Evolutionary conservation across 192 early-diverging fungal genomes (phyloP).

Genomic region (Entomortierella parvispora): DNA sequence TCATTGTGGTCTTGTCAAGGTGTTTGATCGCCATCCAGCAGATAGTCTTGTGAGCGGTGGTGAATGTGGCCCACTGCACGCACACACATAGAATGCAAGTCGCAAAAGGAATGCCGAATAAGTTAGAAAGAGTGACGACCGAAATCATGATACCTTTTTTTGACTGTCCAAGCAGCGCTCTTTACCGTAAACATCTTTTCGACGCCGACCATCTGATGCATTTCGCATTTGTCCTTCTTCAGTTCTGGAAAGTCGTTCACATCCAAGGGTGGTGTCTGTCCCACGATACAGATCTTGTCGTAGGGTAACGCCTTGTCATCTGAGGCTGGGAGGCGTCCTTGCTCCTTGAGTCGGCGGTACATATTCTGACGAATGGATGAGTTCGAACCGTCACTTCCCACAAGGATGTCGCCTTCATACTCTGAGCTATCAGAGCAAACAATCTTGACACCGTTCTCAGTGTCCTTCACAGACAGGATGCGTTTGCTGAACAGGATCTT

Average conservation of each 20-base stretch:
- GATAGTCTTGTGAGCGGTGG: background rate
- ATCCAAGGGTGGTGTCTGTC: constrained; percentile 7
- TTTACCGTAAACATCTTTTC: constrained; percentile 2
- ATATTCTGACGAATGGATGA: constrained; percentile 5
- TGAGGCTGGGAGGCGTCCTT: background rate
- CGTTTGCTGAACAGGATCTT: too few species aligned
- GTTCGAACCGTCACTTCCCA: constrained; percentile 15
- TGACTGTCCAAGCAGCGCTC: too few species aligned
- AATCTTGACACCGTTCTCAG: too few species aligned
- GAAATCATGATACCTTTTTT: too few species aligned
- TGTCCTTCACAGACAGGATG: too few species aligned
- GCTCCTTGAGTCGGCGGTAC: background rate
- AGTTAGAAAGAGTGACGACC: background rate
- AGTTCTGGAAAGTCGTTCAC: background rate
- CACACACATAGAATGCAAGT: background rate
- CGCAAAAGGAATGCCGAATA: background rate
- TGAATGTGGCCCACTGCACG: constrained; percentile 2
- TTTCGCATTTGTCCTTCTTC: background rate
- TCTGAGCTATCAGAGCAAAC: background rate
- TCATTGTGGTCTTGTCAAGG: too few species aligned
- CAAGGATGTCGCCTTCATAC: constrained; percentile 18
- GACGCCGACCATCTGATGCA: background rate
- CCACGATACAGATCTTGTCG: constrained; percentile 2
- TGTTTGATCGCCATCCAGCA: background rate
- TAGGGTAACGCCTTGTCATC: constrained; percentile 5